Evolutionary conservation across 176 grass and related monocot species (phyloP), one percentile per base, ranked within the genome.

Genomic region (Triticum turgidum): DNA sequence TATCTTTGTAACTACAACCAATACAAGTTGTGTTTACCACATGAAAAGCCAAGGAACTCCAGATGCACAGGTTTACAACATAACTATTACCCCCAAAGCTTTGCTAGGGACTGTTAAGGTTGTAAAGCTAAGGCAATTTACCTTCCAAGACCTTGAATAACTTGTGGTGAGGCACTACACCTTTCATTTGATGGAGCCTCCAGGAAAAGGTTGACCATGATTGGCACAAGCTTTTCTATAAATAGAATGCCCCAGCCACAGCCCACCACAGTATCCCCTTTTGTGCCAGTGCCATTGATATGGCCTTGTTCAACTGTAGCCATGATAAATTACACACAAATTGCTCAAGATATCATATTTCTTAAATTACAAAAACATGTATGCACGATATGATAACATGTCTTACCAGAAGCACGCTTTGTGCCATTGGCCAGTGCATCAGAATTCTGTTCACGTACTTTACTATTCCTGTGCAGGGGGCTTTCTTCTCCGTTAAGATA

Each of bases 131-230:
- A 86, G 71, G 72, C 29, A 81, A 77, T 63, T 90, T 91, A 98
- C 97, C 97, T 98, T 89, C 97, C 97, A 90, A 98, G 88, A 87
- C 90, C 87, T 88, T 87, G 94, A 81, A 98, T 87, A 27, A 98
- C 34, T 90, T 92, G 87, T 81, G 94, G 90, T 85, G 94, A 91
- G 76, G 89, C 75, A 84, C 14, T 91, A 82, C 88, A 96, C 89
- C 92, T 92, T 91, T 96, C 92, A 89, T 83, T 92, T 86, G 89
- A 85, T 24, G 96, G 89, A 65, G 97, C 94, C 77, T 98, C 94
- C 67, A 98, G 59, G 86, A 95, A 96, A 10, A 98, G 86, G 61
- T 96, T 89, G 33, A 90, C 88, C 89, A 98, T 92, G 44, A 94
- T 89, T 13, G 97, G 93, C 79, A 98, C 82, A 88, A 98, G 90